These are phyloP conservation scores for Candida vaughaniae DNA, from an alignment of 805 yeast genomes.

Conservation along the genomic window DNA sequence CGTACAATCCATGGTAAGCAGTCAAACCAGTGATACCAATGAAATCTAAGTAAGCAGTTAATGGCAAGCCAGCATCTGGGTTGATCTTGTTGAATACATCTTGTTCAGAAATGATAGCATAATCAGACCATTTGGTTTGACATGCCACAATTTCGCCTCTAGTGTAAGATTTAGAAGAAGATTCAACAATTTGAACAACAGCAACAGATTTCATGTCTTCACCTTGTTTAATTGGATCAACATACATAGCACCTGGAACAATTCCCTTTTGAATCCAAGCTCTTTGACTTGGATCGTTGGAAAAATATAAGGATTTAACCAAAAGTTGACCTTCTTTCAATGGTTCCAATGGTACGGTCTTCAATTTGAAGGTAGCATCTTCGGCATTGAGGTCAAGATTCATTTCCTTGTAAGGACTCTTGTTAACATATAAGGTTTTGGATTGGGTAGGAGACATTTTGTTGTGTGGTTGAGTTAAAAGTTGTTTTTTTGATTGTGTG, in stretches of 20 bases:
- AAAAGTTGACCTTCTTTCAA: slow-evolving; percentile 23
- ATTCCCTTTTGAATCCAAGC: slow-evolving; percentile 34
- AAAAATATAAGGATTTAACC: slow-evolving; percentile 26
- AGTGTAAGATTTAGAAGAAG: slow-evolving; percentile 20
- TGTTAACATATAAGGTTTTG: slow-evolving; percentile 14
- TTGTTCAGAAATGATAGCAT: slow-evolving; percentile 17
- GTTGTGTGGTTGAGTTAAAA: neutral
- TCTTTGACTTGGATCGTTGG: slow-evolving; percentile 39
- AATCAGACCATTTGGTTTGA: slow-evolving; percentile 23
- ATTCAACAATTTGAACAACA: slow-evolving; percentile 23
- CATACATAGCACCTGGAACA: slow-evolving; percentile 20
- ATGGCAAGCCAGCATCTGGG: slow-evolving; percentile 16
- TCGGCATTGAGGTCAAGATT: slow-evolving; percentile 18
- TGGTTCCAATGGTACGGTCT: neutral
- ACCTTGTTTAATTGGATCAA: slow-evolving; percentile 21
- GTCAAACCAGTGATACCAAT: slow-evolving; percentile 31
- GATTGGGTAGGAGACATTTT: neutral
- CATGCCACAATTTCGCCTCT: slow-evolving; percentile 26
- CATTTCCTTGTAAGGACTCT: slow-evolving; percentile 20
- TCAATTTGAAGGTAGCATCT: slow-evolving; percentile 31
- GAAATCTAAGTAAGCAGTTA: slow-evolving; percentile 23
- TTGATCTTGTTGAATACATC: slow-evolving; percentile 18
- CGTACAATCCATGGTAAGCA: slow-evolving; percentile 31
- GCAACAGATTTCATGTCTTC: slow-evolving; percentile 22
- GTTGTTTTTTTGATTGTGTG: neutral